Evolutionary conservation across 805 yeast species (phyloP), one percentile per base, ranked within the genome.

Genomic region (Komagataella kurtzmanii): DNA sequence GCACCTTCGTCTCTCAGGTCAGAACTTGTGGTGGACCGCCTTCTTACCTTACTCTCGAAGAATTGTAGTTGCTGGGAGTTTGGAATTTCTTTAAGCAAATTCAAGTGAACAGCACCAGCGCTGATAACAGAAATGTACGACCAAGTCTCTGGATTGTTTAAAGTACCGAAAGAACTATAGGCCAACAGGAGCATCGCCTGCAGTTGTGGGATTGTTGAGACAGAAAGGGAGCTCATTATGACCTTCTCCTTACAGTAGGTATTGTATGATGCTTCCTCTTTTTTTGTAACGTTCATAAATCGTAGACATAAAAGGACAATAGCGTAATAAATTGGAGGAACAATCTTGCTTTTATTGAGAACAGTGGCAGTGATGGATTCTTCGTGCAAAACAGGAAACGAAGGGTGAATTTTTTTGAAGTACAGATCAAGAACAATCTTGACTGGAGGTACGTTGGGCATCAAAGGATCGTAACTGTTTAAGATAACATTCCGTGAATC

Each of bases 61-160:
- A 53, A 52, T 14, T 51, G 55, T 18, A 45, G 7, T 36, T 53
- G 55, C 47, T 53, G 55, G 8, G 55, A 24, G 30, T 47, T 48
- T 44, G 50, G 44, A 6, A 43, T 49, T 17, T 56, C 58, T 24
- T 50, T 53, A n/a, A 53, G 44, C 24, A 61, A 50, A 24, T 55
- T 55, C 7, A 61, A 47, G 53, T 60, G 62, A 3, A 57, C 54
- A 19, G 54, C 59, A 6, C 61, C 62, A 2, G 62, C 56, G 21
- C 60, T 53, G n/a, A 59, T 54, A 12, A 61, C 44, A 3, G 61
- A 57, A 3, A 57, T 51, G 18, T 51, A 52, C 5, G 55, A 52
- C 62, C 63, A 61, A 5, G 63, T 56, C 49, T 61, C 64, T 12
- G 57, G 57, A 36, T 55, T 58, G 24, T 56, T 57, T 6, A 55